These are phyloP conservation scores for Teratosphaeria pseudoeucalypti DNA, from an alignment of 2,329 filamentous ascomycete species.

Conservation along the genomic window DNA sequence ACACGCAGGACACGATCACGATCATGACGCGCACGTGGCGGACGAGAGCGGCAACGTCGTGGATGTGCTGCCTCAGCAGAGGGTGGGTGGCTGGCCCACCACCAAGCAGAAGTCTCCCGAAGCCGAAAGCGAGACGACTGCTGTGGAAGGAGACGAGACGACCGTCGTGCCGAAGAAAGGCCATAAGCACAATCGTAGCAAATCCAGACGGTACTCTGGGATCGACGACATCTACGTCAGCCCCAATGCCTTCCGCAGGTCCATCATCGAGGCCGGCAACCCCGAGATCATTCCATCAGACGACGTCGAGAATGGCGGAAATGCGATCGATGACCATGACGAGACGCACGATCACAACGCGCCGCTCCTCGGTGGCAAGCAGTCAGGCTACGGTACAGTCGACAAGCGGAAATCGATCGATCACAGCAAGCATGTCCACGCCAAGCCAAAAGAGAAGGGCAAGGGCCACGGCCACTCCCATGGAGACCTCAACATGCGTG, in stretches of 20 bases:
- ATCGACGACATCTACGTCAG: constrained; percentile 71
- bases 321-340: constrained; percentile 22
- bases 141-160: constrained; percentile 13
- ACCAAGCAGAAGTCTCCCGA: constrained; percentile 11
- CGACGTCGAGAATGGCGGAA: constrained; percentile 40
- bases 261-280: constrained; percentile 72
- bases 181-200: constrained; percentile 53
- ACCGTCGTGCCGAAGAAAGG: constrained; percentile 24
- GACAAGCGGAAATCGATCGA: constrained; percentile 25
- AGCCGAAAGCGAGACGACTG: constrained; percentile 21
- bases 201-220: constrained; percentile 41
- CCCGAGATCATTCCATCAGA: constrained; percentile 42
- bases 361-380: constrained; percentile 24
- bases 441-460: constrained; percentile 53
- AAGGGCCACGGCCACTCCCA: constrained; percentile 58
- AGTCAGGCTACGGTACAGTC: constrained; percentile 21
- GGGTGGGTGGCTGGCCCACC: constrained; percentile 42
- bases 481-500: constrained; percentile 88
- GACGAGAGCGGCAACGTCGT: constrained; percentile 50
- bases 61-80: constrained; percentile 54
- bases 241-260: constrained; percentile 80
- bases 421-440: constrained; percentile 61
- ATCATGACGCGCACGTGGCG: constrained; percentile 42
- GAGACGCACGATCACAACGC: constrained; percentile 21
- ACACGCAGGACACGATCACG: constrained; percentile 27